A percentile compares a stretch with the other conserved stretches of the same genome.
These are phyloP conservation scores for Ophiostoma fasciatum DNA, from an alignment of 2,329 filamentous ascomycete genomes.

Conservation along the genomic window DNA sequence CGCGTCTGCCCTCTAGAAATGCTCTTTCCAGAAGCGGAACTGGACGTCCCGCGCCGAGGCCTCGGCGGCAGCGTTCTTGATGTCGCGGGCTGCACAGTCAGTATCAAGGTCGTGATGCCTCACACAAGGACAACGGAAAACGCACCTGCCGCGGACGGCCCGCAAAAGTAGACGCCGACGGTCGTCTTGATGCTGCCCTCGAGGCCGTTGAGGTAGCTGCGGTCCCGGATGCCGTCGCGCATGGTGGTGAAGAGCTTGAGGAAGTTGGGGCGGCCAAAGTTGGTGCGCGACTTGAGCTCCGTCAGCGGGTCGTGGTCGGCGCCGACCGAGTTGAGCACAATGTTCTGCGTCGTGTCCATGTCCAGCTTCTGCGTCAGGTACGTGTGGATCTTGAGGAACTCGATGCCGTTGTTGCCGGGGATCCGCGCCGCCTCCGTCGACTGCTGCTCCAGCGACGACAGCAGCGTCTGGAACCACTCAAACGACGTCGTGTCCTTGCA, in stretches of 20 bases:
- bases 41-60: conserved; percentile 65
- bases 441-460: conserved; percentile 81
- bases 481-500: conserved; percentile 93
- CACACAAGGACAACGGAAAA: no score
- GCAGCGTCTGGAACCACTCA: conserved; percentile 95
- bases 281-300: conserved; percentile 76
- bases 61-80: conserved; percentile 63
- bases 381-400: conserved; percentile 95
- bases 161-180: conserved; percentile 96
- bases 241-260: conserved; percentile 63
- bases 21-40: conserved; percentile 99
- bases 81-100: conserved; percentile 54
- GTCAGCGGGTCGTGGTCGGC: conserved; percentile 80
- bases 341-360: conserved; percentile 85
- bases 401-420: conserved; percentile 51
- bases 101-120: conserved; percentile 21
- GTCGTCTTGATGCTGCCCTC: conserved; percentile 65
- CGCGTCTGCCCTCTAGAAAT: no score
- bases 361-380: conserved; percentile 93
- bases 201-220: conserved; percentile 71
- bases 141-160: conserved; percentile 57
- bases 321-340: conserved; percentile 90
- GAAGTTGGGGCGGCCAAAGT: conserved; percentile 92
- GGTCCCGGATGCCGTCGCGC: conserved; percentile 74
- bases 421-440: conserved; percentile 54